A percentile compares a stretch with the other conserved stretches of the same genome.
Conservation (phyloP, 768 basidiomycete genomes). For the Agaricus bisporus region DNA sequence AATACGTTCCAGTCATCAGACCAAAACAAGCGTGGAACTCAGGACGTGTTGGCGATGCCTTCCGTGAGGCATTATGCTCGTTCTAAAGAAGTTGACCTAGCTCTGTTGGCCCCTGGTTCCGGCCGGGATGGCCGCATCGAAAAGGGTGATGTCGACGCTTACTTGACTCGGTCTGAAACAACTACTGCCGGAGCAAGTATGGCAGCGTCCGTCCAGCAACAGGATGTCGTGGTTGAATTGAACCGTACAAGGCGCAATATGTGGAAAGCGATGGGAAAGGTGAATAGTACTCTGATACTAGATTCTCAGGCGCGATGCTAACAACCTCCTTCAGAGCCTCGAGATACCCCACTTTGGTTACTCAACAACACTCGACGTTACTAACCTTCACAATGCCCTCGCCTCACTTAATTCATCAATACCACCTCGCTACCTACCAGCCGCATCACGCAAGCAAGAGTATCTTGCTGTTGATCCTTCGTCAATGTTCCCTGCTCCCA, state of each 20-base stretch:
- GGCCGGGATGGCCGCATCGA: conserved; percentile 74
- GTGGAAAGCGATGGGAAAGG: conserved; percentile 90
- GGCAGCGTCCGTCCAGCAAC: conserved; percentile 12
- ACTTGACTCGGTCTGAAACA: conserved; percentile 27
- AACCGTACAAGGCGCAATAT: conserved; percentile 75
- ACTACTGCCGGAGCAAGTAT: conserved; percentile 10
- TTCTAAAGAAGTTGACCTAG: conserved; percentile 56
- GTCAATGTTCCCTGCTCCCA: conserved; percentile 31
- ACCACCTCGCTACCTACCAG: conserved; percentile 44
- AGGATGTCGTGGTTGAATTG: conserved; percentile 64
- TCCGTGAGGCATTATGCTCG: conserved; percentile 76
- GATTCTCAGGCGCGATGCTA: not conserved
- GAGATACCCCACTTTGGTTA: conserved; percentile 87
- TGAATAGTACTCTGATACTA: conserved; percentile 18
- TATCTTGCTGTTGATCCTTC: conserved; percentile 31
- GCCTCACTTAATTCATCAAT: conserved; percentile 65
- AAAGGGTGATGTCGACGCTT: conserved; percentile 66
- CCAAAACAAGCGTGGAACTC: conserved; percentile 7
- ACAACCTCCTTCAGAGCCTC: conserved; percentile 48
- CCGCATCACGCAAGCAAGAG: conserved; percentile 10
- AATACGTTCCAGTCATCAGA: conserved; percentile 11
- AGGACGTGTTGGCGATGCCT: conserved; percentile 60
- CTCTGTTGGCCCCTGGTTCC: conserved; percentile 53
- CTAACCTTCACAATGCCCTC: conserved; percentile 55
- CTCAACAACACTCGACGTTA: conserved; percentile 70